A percentile compares a stretch with the other conserved stretches of the same genome.
These are phyloP conservation scores for Nakazawaea wyomingensis DNA, from an alignment of 805 yeast genomes.

Conservation along the genomic window DNA sequence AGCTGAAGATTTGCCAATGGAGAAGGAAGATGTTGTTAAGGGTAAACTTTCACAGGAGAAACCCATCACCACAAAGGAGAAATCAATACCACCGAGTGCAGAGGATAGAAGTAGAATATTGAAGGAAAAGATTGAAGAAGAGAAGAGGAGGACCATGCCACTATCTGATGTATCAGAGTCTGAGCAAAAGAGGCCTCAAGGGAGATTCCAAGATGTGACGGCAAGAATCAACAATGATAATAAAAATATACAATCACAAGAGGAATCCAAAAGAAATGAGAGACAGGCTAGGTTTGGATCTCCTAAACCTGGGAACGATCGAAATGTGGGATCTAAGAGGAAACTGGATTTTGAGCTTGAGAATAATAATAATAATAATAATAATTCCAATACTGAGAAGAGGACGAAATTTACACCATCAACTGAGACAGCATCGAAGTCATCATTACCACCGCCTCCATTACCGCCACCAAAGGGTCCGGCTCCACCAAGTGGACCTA, in stretches of 20 bases:
- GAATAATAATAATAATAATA: neutral
- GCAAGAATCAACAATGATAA: neutral
- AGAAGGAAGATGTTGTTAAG: too few species aligned
- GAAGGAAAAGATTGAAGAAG: conserved; percentile 4
- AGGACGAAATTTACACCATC: neutral
- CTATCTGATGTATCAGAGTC: neutral
- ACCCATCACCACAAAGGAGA: neutral
- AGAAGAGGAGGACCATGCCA: neutral
- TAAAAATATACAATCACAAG: neutral
- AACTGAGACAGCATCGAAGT: neutral
- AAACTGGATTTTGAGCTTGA: too few species aligned
- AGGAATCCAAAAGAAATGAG: neutral
- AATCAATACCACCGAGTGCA: neutral
- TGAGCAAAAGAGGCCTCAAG: neutral
- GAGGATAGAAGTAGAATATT: conserved; percentile 4
- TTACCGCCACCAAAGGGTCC: conserved; percentile 10
- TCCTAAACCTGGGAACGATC: neutral
- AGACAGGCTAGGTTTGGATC: neutral
- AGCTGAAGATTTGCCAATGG: too few species aligned
- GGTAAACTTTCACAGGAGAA: too few species aligned
- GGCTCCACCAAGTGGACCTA: conserved; percentile 8
- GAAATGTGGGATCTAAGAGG: neutral
- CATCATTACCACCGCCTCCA: conserved; percentile 6
- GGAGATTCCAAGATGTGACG: conserved; percentile 1
- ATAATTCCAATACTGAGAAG: neutral